These are phyloP conservation scores for Psilocybe cubensis DNA, from an alignment of 768 basidiomycete species.

Conservation along the genomic window DNA sequence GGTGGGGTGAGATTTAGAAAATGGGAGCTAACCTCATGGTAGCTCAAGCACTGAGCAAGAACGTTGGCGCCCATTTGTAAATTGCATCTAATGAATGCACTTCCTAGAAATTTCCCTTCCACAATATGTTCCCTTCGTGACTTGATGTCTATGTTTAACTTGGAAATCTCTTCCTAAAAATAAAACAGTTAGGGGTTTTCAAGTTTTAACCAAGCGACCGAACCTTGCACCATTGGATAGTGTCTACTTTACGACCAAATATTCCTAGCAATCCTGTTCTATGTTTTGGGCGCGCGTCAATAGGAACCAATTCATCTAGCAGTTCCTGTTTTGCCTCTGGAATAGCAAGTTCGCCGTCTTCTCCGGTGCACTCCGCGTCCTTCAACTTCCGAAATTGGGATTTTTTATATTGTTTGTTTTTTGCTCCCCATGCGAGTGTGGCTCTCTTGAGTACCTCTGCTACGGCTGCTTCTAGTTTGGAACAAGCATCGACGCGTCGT, in stretches of 20 bases:
- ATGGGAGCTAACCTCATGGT: slow-evolving; percentile 43
- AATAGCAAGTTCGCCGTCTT: slow-evolving; percentile 13
- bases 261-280: slow-evolving; percentile 51
- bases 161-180: slow-evolving; percentile 52
- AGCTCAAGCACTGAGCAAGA: slow-evolving; percentile 60
- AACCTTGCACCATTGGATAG: slow-evolving; percentile 64
- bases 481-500: slow-evolving; percentile 47
- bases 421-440: slow-evolving; percentile 40
- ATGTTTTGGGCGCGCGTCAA: slow-evolving; percentile 53
- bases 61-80: slow-evolving; percentile 78
- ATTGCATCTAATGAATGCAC: slow-evolving; percentile 70
- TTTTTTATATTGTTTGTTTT: slow-evolving; percentile 39
- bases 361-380: slow-evolving; percentile 29
- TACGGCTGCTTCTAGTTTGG: slow-evolving; percentile 61
- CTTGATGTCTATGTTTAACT: slow-evolving; percentile 47
- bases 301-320: slow-evolving; percentile 57
- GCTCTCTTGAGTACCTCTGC: slow-evolving; percentile 49
- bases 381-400: slow-evolving; percentile 25
- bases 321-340: slow-evolving; percentile 34
- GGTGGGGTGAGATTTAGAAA: slow-evolving; percentile 3
- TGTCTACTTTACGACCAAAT: slow-evolving; percentile 66
- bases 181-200: neutral
- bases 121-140: slow-evolving; percentile 37
- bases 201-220: neutral
- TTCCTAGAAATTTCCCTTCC: slow-evolving; percentile 52